These are phyloP conservation scores for Dichomitus squalens DNA, from an alignment of 1,284 basidiomycete species.

Conservation along the genomic window DNA sequence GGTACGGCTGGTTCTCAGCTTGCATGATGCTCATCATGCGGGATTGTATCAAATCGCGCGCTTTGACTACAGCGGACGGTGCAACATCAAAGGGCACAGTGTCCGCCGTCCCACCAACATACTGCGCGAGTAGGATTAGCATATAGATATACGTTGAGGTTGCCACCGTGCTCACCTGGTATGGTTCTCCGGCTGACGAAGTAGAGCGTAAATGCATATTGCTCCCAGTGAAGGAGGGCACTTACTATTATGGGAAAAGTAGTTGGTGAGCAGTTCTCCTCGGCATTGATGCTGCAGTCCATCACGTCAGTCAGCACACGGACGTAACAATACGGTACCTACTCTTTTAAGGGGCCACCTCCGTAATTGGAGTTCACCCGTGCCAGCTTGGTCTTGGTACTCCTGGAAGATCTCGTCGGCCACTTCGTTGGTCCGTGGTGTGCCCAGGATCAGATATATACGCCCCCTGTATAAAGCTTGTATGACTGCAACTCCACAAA, in stretches of 20 bases:
- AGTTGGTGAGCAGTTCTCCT: slow-evolving; percentile 70
- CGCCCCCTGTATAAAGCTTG: slow-evolving; percentile 46
- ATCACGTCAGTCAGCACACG: not conserved
- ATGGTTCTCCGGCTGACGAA: slow-evolving; percentile 66
- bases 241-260: slow-evolving; percentile 82
- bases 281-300: slow-evolving; percentile 64
- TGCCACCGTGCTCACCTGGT: slow-evolving; percentile 49
- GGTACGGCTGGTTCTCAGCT: slow-evolving; percentile 18
- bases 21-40: slow-evolving; percentile 46
- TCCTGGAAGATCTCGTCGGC: slow-evolving; percentile 59
- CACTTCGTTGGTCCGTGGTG: slow-evolving; percentile 39
- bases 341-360: slow-evolving; percentile 70
- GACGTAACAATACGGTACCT: slow-evolving; percentile 28
- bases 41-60: slow-evolving; percentile 57
- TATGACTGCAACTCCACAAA: not conserved
- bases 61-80: slow-evolving; percentile 55
- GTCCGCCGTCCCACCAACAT: slow-evolving; percentile 71
- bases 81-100: slow-evolving; percentile 65
- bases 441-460: slow-evolving; percentile 61
- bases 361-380: slow-evolving; percentile 58
- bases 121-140: slow-evolving; percentile 42
- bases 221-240: slow-evolving; percentile 5
- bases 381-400: slow-evolving; percentile 65
- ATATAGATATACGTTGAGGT: not conserved
- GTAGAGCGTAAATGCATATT: not conserved